phyloP scores from a whole-genome alignment of 1,284 basidiomycete genomes.

The Ganoderma sinense region DNA sequence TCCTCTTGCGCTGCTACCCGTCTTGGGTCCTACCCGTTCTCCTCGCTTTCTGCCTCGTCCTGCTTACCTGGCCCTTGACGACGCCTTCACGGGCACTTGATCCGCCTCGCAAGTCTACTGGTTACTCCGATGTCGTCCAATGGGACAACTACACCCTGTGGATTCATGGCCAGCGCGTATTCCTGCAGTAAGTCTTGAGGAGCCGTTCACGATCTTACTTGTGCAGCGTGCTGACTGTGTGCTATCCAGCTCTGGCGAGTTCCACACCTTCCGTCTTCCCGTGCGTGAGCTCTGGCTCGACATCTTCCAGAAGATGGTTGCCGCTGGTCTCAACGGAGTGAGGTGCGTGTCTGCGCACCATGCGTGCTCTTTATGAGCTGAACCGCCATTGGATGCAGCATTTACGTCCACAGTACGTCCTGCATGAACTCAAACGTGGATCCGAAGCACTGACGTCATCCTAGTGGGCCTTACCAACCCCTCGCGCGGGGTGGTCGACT shows the following conservation, averaged over 20 bases:
- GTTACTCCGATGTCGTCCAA: conserved; percentile 39
- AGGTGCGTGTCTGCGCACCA: conserved; percentile 27
- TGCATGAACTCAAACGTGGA: background rate
- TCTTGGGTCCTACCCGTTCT: conserved; percentile 27
- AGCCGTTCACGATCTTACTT: too few relatives aligned
- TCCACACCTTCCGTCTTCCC: conserved; percentile 85
- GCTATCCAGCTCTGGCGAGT: conserved; percentile 67
- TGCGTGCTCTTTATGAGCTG: background rate
- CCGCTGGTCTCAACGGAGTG: conserved; percentile 79
- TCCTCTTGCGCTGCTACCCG: conserved; percentile 20
- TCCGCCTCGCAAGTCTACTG: conserved; percentile 38
- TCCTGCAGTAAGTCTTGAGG: conserved; percentile 53
- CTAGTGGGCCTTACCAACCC: conserved; percentile 74
- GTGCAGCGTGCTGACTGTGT: background rate
- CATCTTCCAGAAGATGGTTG: conserved; percentile 83
- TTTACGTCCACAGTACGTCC: conserved; percentile 68
- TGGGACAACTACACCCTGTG: conserved; percentile 44
- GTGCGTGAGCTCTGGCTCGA: conserved; percentile 85
- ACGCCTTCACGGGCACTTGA: conserved; percentile 18
- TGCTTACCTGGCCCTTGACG: conserved; percentile 27
- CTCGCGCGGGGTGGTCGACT: conserved; percentile 74
- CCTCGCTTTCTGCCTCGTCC: conserved; percentile 24
- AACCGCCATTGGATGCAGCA: conserved; percentile 43
- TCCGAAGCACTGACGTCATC: background rate
- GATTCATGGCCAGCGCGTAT: conserved; percentile 42